Evolutionary conservation across 2,329 filamentous ascomycete species (phyloP).

Genomic region (Tolypocladium amazonense): DNA sequence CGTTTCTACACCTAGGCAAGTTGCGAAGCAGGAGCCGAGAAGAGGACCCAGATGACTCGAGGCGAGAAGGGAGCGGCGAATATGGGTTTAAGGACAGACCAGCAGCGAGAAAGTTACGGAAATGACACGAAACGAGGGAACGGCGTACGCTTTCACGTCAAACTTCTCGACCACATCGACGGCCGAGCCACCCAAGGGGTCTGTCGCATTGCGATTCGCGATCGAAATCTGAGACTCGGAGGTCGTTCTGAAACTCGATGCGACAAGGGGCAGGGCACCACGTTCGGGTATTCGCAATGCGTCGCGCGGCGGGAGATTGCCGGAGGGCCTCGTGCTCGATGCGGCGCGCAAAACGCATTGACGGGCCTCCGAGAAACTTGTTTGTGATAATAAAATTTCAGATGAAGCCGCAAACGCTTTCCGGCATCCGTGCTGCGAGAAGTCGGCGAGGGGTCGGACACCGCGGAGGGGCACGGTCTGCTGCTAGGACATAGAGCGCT

Average conservation of each 20-base stretch:
- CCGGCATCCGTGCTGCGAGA: no score
- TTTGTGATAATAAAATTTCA: no score
- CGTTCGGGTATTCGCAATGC: background rate
- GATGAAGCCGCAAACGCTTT: no score
- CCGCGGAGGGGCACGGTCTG: no score
- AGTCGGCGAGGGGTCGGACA: no score
- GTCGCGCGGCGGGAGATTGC: background rate
- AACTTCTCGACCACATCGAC: background rate
- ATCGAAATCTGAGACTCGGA: slow-evolving; percentile 1
- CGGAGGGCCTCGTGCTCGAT: no score
- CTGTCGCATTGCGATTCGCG: no score
- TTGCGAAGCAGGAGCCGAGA: background rate
- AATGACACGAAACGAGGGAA: background rate
- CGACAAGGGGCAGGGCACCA: background rate
- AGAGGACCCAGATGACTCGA: background rate
- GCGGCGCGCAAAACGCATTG: no score
- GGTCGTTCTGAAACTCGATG: slow-evolving; percentile 1
- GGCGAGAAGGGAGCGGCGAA: background rate
- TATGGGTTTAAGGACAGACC: background rate
- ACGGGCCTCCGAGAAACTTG: no score
- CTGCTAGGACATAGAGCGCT: no score
- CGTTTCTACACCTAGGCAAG: background rate
- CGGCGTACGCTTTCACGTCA: background rate
- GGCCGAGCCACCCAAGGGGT: background rate
- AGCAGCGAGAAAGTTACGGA: background rate